phyloP scores from a whole-genome alignment of 2,329 filamentous ascomycete genomes.

The Pseudogymnoascus sp. region DNA sequence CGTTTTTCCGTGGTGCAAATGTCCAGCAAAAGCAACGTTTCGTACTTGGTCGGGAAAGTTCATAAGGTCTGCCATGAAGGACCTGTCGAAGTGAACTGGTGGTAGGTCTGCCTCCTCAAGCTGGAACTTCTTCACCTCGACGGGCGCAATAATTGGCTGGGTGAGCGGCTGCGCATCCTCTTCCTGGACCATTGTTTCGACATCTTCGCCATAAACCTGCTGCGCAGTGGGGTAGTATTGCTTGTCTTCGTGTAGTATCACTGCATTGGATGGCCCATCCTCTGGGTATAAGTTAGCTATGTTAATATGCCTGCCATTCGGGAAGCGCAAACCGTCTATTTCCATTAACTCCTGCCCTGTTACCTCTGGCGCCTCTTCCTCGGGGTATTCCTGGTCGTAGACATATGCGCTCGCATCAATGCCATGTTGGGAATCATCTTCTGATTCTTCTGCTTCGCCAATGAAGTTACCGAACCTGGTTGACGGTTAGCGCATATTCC shows the following conservation, averaged over 20 bases:
- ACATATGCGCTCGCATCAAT: slow-evolving; percentile 69
- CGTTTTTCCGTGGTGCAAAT: slow-evolving; percentile 96
- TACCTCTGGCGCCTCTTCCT: slow-evolving; percentile 52
- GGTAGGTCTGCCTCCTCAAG: slow-evolving; percentile 89
- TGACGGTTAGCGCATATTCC: slow-evolving; percentile 17
- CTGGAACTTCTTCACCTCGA: slow-evolving; percentile 93
- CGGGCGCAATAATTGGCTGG: slow-evolving; percentile 86
- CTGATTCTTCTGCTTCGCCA: slow-evolving; percentile 82
- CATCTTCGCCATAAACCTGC: slow-evolving; percentile 88
- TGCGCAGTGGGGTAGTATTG: slow-evolving; percentile 98
- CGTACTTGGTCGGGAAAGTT: slow-evolving; percentile 91
- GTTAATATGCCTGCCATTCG: background rate
- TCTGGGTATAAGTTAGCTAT: slow-evolving; percentile 39
- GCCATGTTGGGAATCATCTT: slow-evolving; percentile 75
- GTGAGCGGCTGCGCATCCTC: slow-evolving; percentile 91
- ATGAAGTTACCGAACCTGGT: slow-evolving; percentile 94
- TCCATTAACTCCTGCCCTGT: slow-evolving; percentile 87
- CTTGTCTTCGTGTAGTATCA: slow-evolving; percentile 98
- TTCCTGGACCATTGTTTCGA: slow-evolving; percentile 93
- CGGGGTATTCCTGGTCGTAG: slow-evolving; percentile 69
- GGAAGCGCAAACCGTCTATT: slow-evolving; percentile 58
- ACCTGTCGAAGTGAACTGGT: slow-evolving; percentile 76
- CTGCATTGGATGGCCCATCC: slow-evolving; percentile 86
- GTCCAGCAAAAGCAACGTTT: slow-evolving; percentile 85
- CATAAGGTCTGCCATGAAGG: slow-evolving; percentile 93